A percentile compares a stretch with the other conserved stretches of the same genome.
Conservation (phyloP, 1,139 yeast species). For the Kodamaea anthophila region DNA sequence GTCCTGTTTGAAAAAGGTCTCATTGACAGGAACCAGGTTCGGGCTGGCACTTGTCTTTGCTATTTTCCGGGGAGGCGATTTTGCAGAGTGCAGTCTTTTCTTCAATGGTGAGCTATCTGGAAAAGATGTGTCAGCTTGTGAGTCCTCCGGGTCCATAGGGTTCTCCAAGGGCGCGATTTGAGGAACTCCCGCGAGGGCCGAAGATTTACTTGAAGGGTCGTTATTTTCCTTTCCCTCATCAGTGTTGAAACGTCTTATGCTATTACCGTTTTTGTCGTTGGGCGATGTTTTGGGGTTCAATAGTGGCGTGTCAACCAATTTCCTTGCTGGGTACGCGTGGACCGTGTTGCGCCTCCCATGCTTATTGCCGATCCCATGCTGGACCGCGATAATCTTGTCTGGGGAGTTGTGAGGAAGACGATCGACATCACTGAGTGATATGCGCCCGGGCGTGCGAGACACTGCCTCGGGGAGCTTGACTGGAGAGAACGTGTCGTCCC, state of each 20-base stretch:
- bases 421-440: background rate
- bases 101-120: constrained; percentile 14
- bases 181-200: constrained; percentile 5
- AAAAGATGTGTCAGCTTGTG: constrained; percentile 3
- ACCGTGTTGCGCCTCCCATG: constrained; percentile 24
- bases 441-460: constrained; percentile 6
- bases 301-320: constrained; percentile 10
- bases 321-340: constrained; percentile 11
- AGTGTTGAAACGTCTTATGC: constrained; percentile 11
- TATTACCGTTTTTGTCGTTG: constrained; percentile 8
- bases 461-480: constrained; percentile 11
- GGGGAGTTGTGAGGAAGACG: constrained; percentile 9
- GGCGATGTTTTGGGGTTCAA: constrained; percentile 12
- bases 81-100: constrained; percentile 6
- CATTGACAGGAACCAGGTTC: constrained; percentile 16
- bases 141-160: background rate
- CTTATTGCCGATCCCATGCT: constrained; percentile 44
- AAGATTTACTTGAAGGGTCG: too few relatives aligned
- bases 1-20: constrained; percentile 21
- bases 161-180: background rate
- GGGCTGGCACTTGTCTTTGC: constrained; percentile 21
- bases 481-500: constrained; percentile 14
- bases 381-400: constrained; percentile 26
- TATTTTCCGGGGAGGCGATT: constrained; percentile 15
- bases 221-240: constrained; percentile 15